Evolutionary conservation across 1,139 yeast species (phyloP).

Genomic region (Yamadazyma blattariae): DNA sequence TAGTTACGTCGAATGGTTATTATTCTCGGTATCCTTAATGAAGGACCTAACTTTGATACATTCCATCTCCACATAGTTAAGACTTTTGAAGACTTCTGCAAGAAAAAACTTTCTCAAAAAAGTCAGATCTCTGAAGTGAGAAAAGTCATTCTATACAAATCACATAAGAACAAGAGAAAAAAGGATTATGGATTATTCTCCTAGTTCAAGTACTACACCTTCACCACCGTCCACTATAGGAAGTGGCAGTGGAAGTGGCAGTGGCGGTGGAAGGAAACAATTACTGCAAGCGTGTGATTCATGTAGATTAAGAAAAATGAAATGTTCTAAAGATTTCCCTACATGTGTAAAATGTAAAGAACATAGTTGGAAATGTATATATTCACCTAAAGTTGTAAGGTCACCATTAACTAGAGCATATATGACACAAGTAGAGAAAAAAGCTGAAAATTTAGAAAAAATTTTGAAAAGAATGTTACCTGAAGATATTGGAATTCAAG

Average conservation of each 20-base stretch:
- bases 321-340: slow-evolving; percentile 27
- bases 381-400: slow-evolving; percentile 24
- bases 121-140: no score
- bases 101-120: no score
- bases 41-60: no score
- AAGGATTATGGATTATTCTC: no score
- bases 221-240: slow-evolving; percentile 1
- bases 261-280: neutral
- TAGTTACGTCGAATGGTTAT: no score
- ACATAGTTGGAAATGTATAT: slow-evolving; percentile 26
- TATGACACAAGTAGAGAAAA: slow-evolving; percentile 23
- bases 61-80: no score
- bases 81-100: no score
- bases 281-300: slow-evolving; percentile 25
- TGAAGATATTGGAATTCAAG: slow-evolving; percentile 19
- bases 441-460: slow-evolving; percentile 16
- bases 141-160: no score
- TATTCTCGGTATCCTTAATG: no score
- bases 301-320: slow-evolving; percentile 26
- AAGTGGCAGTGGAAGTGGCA: no score
- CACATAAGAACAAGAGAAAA: no score
- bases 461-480: slow-evolving; percentile 17
- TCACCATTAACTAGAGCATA: slow-evolving; percentile 28
- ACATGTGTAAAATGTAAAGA: slow-evolving; percentile 25
- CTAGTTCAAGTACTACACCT: slow-evolving; percentile 1